Base-by-base conservation (phyloP, 2,329 filamentous ascomycete genomes). In the Trichoderma atroviride region DNA sequence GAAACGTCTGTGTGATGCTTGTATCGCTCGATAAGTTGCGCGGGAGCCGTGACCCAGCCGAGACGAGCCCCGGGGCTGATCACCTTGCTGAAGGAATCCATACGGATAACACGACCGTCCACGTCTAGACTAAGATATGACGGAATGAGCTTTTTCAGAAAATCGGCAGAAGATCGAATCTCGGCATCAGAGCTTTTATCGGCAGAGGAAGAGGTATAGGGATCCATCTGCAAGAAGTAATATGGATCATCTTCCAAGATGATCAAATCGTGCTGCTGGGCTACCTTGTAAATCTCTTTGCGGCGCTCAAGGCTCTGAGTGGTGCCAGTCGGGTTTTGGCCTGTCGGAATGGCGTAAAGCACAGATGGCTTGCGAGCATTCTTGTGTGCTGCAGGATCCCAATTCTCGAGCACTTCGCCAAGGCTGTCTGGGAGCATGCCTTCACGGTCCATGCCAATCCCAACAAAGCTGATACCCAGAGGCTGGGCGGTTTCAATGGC, bases 211-310 rank as follows among this genome's bases (percentile, higher is more conserved):
- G 83, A 86, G 0, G 92, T 90, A 0, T 92, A 92, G 0, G 93
- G 93, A 79, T 68, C 57, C 58, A 88, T 97, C 78, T 97, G 95
- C 10, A 98, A 85, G 79, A 96, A 95, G 92, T 93, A 97, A 82
- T 97, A 97, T 6, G 95, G 95, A 72, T 97, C 94, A 75, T 98
- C 95, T 79, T 98, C 95, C 71, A 96, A 82, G 73, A 97, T 97
- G 75, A 97, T 87, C 72, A 97, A 87, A 79, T 97, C 94, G 81
- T 93, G 97, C 77, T 91, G 87, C 78, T 89, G 89, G 80, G 92
- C 96, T 16, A 97, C 78, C 22, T 86, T 87, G 77, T 97, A 97
- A 33, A 97, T 86, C 63, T 94, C 89, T 74, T 88, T 91, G 68
- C 92, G 88, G 52, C 95, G 89, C 75, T 90, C 82, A 11, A 96